Evolutionary conservation across 2,329 filamentous ascomycete species (phyloP), one percentile per base, ranked within the genome.

Genomic region (Sporothrix pallida): DNA sequence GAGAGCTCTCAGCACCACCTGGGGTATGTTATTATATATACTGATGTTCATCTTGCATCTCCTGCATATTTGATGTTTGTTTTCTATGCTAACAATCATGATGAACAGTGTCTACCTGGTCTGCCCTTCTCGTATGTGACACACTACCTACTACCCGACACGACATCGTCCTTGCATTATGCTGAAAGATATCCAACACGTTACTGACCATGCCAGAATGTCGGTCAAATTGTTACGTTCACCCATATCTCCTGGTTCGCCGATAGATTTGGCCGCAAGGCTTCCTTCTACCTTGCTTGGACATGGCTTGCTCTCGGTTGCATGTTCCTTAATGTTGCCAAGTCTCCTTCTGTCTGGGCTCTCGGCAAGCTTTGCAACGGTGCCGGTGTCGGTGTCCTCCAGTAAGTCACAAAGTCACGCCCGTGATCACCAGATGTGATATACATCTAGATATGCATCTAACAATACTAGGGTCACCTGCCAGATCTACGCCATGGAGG

Each of bases 401-500:
- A 60, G 56, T 63, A 44, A 63, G 60, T 44, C 7, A 31, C 31
- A 31, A 31, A 31, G 31, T 31, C 31, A 31, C 31, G 31, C 31
- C 31, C 31, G 31, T 5, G 31, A 31, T 31, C 20, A 8, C 5
- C 15, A 6, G n/a, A 56, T 7, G 56, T 31, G n/a, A n/a, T n/a
- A n/a, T n/a, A n/a, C n/a, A n/a, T n/a, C n/a, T n/a, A n/a, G 7
- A 60, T 37, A 17, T 62, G 31, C 26, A n/a, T 20, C 15, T 44
- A 63, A 63, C 60, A 15, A 13, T 42, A 20, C 31, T n/a, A 63
- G 60, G 31, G 37, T 63, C 15, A 60, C 56, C 26, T 60, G 56
- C 13, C 56, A 60, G 26, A 60, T 60, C 26, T 60, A 60, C 56
- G 56, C 56, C 56, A 60, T 60, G 56, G 56, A 60, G 26, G 56